phyloP scores from a whole-genome alignment of 2,329 filamentous ascomycete species.

The Fusarium newnesense region DNA sequence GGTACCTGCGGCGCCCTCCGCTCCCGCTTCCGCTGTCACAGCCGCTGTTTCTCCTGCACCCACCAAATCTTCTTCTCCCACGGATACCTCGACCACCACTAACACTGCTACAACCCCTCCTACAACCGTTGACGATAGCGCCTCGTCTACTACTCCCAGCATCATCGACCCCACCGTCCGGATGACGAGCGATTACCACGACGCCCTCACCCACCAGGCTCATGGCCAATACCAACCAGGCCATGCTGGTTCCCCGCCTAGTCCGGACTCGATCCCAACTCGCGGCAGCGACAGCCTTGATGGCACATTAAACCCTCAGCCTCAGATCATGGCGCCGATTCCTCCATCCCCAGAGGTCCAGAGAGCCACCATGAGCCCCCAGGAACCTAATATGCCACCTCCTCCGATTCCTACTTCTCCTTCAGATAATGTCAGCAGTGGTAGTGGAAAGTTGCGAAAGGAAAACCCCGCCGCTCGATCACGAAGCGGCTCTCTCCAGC shows the following conservation, averaged over 20 bases:
- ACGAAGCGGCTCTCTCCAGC: constrained; percentile 50
- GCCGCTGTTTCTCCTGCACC: constrained; percentile 27
- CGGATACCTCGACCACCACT: constrained; percentile 37
- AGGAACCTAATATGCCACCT: constrained; percentile 32
- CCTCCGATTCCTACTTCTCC: constrained; percentile 22
- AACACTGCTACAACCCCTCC: constrained; percentile 34
- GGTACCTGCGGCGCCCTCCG: constrained; percentile 26
- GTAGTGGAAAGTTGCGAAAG: constrained; percentile 48
- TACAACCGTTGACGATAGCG: constrained; percentile 40
- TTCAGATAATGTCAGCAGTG: constrained; percentile 31
- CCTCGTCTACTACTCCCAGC: constrained; percentile 38
- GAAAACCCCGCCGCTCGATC: constrained; percentile 42
- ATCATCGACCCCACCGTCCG: constrained; percentile 38
- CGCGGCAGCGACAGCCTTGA: constrained; percentile 31
- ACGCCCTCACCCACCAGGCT: constrained; percentile 26
- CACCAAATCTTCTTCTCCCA: constrained; percentile 43
- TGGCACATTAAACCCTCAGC: constrained; percentile 35
- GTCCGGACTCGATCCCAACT: constrained; percentile 16
- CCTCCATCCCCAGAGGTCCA: constrained; percentile 45
- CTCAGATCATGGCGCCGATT: constrained; percentile 45
- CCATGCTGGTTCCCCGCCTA: constrained; percentile 27
- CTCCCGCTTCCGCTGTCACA: constrained; percentile 33
- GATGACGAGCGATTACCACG: constrained; percentile 34
- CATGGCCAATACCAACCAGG: constrained; percentile 14
- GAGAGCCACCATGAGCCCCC: constrained; percentile 37